A percentile compares a stretch with the other conserved stretches of the same genome.
phyloP scores from a whole-genome alignment of 345 rosid species.

The Melastoma malabathricum region DNA sequence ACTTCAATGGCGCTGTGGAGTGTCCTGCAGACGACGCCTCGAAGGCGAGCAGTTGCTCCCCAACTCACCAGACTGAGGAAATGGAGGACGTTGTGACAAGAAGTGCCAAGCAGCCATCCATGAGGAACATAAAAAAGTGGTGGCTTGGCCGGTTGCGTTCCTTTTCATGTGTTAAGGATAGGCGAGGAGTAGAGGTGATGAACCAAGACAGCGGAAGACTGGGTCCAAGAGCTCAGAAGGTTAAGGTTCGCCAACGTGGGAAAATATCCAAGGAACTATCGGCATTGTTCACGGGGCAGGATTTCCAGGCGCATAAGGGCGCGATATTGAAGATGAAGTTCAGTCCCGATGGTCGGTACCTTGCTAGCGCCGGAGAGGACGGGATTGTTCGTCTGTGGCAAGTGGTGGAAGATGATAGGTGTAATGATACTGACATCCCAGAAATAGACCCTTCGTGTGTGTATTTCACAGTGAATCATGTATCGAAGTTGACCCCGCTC shows the following conservation, averaged over 20 bases:
- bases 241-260: slow-evolving; percentile 49
- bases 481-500: slow-evolving; percentile 55
- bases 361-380: slow-evolving; percentile 76
- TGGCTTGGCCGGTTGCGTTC: slow-evolving; percentile 55
- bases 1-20: slow-evolving; percentile 14
- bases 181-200: slow-evolving; percentile 22
- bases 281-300: slow-evolving; percentile 56
- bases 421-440: slow-evolving; percentile 44
- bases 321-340: slow-evolving; percentile 59
- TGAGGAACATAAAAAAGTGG: slow-evolving; percentile 33
- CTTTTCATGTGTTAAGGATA: slow-evolving; percentile 37
- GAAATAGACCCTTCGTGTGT: slow-evolving; percentile 63
- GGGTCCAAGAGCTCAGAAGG: slow-evolving; percentile 37
- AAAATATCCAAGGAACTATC: slow-evolving; percentile 61
- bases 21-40: slow-evolving; percentile 13
- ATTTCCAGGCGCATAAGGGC: slow-evolving; percentile 66
- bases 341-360: slow-evolving; percentile 72
- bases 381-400: slow-evolving; percentile 51
- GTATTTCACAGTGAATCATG: slow-evolving; percentile 61
- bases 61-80: too few relatives aligned
- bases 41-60: neutral
- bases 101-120: slow-evolving; percentile 10
- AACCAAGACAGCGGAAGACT: slow-evolving; percentile 14
- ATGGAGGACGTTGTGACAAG: slow-evolving; percentile 1
- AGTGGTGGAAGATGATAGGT: slow-evolving; percentile 56